Conservation (phyloP, 805 yeast species). For the Vanderwaltozyma yarrowii region DNA sequence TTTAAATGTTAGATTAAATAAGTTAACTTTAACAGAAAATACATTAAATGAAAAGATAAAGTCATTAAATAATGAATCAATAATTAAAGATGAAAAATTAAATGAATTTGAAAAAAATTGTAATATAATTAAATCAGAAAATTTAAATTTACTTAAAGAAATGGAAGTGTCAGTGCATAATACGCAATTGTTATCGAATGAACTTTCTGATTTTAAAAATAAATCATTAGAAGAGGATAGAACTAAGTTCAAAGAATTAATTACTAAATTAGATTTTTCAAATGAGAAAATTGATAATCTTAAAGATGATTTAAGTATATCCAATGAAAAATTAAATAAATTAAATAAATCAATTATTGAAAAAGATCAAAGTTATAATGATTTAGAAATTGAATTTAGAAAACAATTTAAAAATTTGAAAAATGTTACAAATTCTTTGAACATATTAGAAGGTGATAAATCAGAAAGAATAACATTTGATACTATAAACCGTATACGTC, state of each 20-base stretch:
- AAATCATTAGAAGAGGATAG: conserved; percentile 4
- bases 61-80: conserved; percentile 1
- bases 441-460: conserved; percentile 15
- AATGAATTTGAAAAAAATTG: neutral
- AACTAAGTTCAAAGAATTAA: conserved; percentile 3
- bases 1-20: conserved; percentile 7
- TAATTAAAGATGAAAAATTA: conserved; percentile 1
- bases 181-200: conserved; percentile 4
- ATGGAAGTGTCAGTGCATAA: conserved; percentile 4
- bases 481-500: conserved; percentile 11
- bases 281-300: neutral
- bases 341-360: neutral
- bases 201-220: conserved; percentile 4
- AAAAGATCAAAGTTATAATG: neutral
- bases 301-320: neutral
- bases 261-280: conserved; percentile 1
- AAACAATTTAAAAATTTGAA: neutral
- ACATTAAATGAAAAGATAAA: neutral
- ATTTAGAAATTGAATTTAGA: neutral
- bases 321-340: neutral
- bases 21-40: conserved; percentile 3
- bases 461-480: conserved; percentile 14
- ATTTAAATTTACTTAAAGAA: conserved; percentile 4
- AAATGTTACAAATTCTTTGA: neutral
- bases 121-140: neutral